A percentile compares a stretch with the other conserved stretches of the same genome.
Evolutionary conservation across 495 filamentous ascomycete genomes (phyloP).

Genomic region (Jackrogersella minutella): DNA sequence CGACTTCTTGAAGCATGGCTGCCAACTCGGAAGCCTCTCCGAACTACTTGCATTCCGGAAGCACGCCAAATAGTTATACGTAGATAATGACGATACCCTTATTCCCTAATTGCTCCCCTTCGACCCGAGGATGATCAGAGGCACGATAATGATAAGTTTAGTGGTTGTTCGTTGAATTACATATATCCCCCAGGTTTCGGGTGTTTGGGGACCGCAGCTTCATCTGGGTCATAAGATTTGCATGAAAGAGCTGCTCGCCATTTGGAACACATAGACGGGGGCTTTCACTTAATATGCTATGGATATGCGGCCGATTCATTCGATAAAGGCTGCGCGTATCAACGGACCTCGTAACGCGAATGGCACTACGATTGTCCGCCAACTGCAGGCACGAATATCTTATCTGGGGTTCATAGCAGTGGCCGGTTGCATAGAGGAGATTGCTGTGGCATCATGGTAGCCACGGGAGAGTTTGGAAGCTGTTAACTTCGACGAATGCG

Average conservation of each 20-base stretch:
- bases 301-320: conserved; percentile 25
- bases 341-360: conserved; percentile 10
- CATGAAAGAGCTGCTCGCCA: conserved; percentile 28
- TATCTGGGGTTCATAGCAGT: conserved; percentile 29
- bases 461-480: conserved; percentile 26
- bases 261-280: conserved; percentile 35
- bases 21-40: conserved; percentile 79
- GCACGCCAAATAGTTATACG: conserved; percentile 52
- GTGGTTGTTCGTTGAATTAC: conserved; percentile 12
- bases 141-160: conserved; percentile 10
- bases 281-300: conserved; percentile 25
- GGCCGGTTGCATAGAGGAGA: conserved; percentile 37
- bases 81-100: conserved; percentile 38
- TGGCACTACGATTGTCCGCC: conserved; percentile 10
- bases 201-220: conserved; percentile 7
- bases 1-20: conserved; percentile 81
- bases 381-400: conserved; percentile 20
- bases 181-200: conserved; percentile 11
- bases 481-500: conserved; percentile 6
- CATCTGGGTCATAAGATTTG: conserved; percentile 31
- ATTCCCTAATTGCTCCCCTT: conserved; percentile 20
- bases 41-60: conserved; percentile 84
- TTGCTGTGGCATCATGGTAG: conserved; percentile 24
- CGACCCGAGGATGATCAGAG: neutral
- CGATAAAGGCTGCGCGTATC: conserved; percentile 1